These are phyloP conservation scores for Tremellales sp. DNA, from an alignment of 1,284 basidiomycete species.

Conservation along the genomic window DNA sequence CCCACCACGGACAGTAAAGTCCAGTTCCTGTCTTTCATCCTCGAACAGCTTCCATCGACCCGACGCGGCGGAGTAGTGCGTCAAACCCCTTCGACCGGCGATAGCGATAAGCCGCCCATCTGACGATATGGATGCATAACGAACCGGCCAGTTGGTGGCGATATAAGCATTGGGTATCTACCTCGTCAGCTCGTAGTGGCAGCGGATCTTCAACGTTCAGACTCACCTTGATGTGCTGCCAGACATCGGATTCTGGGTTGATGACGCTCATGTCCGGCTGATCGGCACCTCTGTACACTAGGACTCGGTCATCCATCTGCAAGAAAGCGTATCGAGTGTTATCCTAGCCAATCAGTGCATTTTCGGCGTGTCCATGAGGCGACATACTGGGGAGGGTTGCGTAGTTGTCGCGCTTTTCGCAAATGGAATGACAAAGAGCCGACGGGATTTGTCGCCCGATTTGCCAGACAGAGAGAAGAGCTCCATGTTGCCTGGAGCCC, in stretches of 20 bases:
- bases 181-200: constrained; percentile 5
- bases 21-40: constrained; percentile 79
- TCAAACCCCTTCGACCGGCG: constrained; percentile 83
- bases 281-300: constrained; percentile 95
- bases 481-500: constrained; percentile 86
- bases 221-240: constrained; percentile 85
- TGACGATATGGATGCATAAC: constrained; percentile 83
- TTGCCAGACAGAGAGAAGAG: constrained; percentile 58
- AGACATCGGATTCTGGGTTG: constrained; percentile 97
- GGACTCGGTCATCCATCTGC: constrained; percentile 87
- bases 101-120: constrained; percentile 92
- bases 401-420: constrained; percentile 90
- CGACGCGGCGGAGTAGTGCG: constrained; percentile 89
- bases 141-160: constrained; percentile 89
- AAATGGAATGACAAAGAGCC: constrained; percentile 83
- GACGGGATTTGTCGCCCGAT: constrained; percentile 52
- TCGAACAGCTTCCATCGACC: constrained; percentile 93
- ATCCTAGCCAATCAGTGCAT: constrained; percentile 18
- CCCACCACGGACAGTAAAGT: constrained; percentile 84
- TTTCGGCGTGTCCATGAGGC: not conserved
- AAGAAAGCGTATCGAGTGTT: constrained; percentile 76
- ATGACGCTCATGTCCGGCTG: constrained; percentile 98
- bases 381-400: constrained; percentile 78
- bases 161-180: constrained; percentile 80
- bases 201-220: too few species aligned